Evolutionary conservation across 2,329 filamentous ascomycete genomes (phyloP), one percentile per base, ranked within the genome.

Genomic region (Fusarium graminum): DNA sequence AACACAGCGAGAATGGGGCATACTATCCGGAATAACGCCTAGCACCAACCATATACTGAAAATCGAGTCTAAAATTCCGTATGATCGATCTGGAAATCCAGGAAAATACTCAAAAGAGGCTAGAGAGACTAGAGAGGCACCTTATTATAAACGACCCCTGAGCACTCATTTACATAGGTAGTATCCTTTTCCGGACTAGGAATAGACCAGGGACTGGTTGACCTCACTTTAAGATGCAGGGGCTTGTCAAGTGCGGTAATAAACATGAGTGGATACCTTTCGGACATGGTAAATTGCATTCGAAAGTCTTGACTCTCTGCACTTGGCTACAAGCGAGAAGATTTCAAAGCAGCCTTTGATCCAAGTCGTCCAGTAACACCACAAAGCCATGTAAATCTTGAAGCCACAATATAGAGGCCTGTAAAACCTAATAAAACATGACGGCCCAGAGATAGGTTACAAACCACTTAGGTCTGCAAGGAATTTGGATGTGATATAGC

Each of bases 231-330:
- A 52, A 58, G 53, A 52, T 59, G 47, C 51, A 68, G 65, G 65
- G 65, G 64, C 28, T 32, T 52, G 57, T 50, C 49, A 43, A 68
- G 44, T 29, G 28, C 26, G 50, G 46, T 32, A 61, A 52, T 38
- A 32, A 53, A 55, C 45, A 34, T 40, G 50, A 47, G 69, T 71
- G 71, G 71, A 63, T 66, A 59, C 39, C 45, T 53, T 67, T 61
- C 57, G 65, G 69, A 52, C 40, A 63, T 59, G 58, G 63, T 57
- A 73, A 73, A 73, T 73, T 73, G 59, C 70, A 52, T 49, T 49
- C 60, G 68, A 58, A 54, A 47, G 38, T 45, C 38, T 34, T 47
- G 43, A 44, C 43, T 25, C 46, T 52, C 34, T 57, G 49, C 51
- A 47, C 40, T 46, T 10, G 34, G 16, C n/a, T 10, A 41, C 30